Conservation (phyloP, 1,284 basidiomycete species). For the Austropuccinia psidii region DNA sequence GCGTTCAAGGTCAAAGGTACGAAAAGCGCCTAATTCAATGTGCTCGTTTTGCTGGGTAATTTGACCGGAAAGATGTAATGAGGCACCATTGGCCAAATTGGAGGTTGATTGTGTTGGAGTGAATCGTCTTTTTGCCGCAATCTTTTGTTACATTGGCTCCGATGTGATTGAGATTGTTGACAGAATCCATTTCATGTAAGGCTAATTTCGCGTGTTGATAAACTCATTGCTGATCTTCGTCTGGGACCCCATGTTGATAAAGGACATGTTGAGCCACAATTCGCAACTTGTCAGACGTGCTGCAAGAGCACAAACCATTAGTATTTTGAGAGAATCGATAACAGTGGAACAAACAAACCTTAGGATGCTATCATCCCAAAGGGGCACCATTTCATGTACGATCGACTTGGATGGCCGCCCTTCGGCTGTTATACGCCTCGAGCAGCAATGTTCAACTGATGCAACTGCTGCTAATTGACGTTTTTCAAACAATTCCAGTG, state of each 20-base stretch:
- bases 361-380: conserved; percentile 77
- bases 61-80: too few species aligned
- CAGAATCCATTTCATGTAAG: conserved; percentile 83
- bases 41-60: too few species aligned
- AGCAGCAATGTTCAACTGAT: conserved; percentile 78
- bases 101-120: too few species aligned
- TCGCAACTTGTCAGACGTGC: conserved; percentile 71
- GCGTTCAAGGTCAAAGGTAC: too few species aligned
- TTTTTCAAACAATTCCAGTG: conserved; percentile 83
- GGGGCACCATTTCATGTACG: conserved; percentile 97
- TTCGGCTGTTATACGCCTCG: conserved; percentile 78
- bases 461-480: conserved; percentile 77
- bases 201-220: conserved; percentile 93
- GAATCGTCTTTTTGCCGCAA: conserved; percentile 21
- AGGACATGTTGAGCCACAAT: conserved; percentile 95
- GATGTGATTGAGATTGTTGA: conserved; percentile 76
- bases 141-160: conserved; percentile 75
- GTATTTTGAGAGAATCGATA: too few species aligned
- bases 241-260: conserved; percentile 90
- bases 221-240: conserved; percentile 85
- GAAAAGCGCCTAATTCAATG: too few species aligned
- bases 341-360: too few species aligned
- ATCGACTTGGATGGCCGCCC: conserved; percentile 83
- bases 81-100: too few species aligned
- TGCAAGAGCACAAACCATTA: too few species aligned